Evolutionary conservation across 305 asterid species (phyloP).

Genomic region (Fraxinus paxiana): DNA sequence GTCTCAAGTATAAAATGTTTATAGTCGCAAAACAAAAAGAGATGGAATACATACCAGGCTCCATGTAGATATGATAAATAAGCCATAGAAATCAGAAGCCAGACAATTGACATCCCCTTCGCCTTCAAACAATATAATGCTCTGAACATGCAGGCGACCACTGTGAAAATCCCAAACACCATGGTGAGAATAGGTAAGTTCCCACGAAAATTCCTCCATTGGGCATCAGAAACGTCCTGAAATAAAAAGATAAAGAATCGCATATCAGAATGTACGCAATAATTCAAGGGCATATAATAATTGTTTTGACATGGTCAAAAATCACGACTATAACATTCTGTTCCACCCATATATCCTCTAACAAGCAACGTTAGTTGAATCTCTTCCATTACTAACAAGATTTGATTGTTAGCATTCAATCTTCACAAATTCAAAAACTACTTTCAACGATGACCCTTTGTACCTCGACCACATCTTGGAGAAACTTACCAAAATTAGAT

Average conservation of each 20-base stretch:
- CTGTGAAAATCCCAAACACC: conserved; percentile 68
- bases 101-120: conserved; percentile 75
- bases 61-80: conserved; percentile 81
- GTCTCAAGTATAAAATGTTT: conserved; percentile 23
- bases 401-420: not conserved
- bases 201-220: conserved; percentile 92
- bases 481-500: conserved; percentile 5
- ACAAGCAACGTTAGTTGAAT: conserved; percentile 2
- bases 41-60: conserved; percentile 57
- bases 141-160: conserved; percentile 56
- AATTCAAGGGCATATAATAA: not conserved
- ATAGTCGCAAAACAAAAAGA: not conserved
- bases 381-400: conserved; percentile 1
- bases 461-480: conserved; percentile 11
- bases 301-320: not conserved
- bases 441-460: not conserved
- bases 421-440: not conserved
- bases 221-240: conserved; percentile 86
- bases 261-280: conserved; percentile 17
- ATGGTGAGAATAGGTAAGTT: conserved; percentile 63
- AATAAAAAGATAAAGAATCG: conserved; percentile 16
- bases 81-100: conserved; percentile 65
- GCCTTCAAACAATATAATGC: conserved; percentile 52
- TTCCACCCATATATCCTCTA: not conserved
- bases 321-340: not conserved